Conservation (phyloP, 805 yeast species). For the Yarrowia sp. region DNA sequence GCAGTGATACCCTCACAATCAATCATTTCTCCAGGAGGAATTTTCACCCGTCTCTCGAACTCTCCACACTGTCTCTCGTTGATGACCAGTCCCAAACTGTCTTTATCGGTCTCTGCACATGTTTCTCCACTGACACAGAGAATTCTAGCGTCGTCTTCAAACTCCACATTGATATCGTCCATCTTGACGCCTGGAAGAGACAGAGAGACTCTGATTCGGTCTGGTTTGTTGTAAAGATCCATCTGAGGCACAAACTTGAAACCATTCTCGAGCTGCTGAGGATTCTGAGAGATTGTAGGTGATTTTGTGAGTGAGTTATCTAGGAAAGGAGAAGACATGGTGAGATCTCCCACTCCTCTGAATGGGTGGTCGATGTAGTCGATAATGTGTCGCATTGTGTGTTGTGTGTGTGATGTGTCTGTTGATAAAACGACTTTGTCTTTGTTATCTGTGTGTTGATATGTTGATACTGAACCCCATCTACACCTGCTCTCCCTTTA, state of each 20-base stretch:
- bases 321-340: slow-evolving; percentile 6
- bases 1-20: slow-evolving; percentile 55
- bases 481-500: neutral
- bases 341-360: slow-evolving; percentile 8
- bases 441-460: neutral
- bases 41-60: slow-evolving; percentile 55
- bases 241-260: slow-evolving; percentile 51
- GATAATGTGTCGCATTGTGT: neutral
- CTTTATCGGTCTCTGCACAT: neutral
- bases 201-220: slow-evolving; percentile 48
- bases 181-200: slow-evolving; percentile 59
- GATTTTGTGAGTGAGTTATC: slow-evolving; percentile 5
- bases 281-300: neutral
- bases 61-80: slow-evolving; percentile 57
- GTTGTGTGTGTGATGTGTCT: neutral
- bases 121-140: slow-evolving; percentile 50
- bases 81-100: slow-evolving; percentile 42
- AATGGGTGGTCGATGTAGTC: slow-evolving; percentile 16
- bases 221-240: slow-evolving; percentile 53
- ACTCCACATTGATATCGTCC: slow-evolving; percentile 53
- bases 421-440: neutral
- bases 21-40: slow-evolving; percentile 55
- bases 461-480: neutral
- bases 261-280: neutral
- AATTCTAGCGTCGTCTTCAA: slow-evolving; percentile 57